Base-by-base conservation (phyloP, 495 filamentous ascomycete species). In the Penicillium antarcticum region DNA sequence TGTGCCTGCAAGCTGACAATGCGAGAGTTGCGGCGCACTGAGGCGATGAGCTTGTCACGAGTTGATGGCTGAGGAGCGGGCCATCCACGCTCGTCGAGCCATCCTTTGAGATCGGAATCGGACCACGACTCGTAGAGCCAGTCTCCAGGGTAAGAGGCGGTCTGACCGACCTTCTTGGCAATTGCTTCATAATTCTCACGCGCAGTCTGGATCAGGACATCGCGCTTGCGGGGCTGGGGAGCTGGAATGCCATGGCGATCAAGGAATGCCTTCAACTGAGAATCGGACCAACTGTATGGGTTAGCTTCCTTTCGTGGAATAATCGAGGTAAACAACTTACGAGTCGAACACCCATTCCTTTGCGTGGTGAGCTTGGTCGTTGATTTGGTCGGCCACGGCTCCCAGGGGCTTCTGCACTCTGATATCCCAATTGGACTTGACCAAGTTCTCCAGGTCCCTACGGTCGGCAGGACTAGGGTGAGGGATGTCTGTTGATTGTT, bases 281-380 rank as follows among this genome's bases (percentile, higher is more conserved):
- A 89, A 39, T 92, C 88, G 52, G 84, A 81, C 88, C 88, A 91
- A 57, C 87, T 91, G 58, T 40, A 57, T 50, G 23, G 53, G 58
- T 73, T 45, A 57, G 57, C 23, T 47, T 47, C 23, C 42, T 48
- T 26, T 12, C 35, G 16, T 26, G 45, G 11, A 12, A 18, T 13
- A 2, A n/a, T 29, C 9, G 31, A 24, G 14, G 23, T 43, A 23
- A n/a, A 8, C 16, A 10, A 76, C 85, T 77, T 78, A 97, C 78
- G 80, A 88, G 69, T 97, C 91, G 69, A 98, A 89, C 55, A 98
- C 86, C 94, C 94, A 98, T 56, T 92, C 87, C 67, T 85, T 87
- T 7, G 90, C 82, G 58, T 77, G 84, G 16, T 77, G 69, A 69
- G 86, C 88, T 12, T 89, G 82, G 16, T 83, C 75, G 21, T 87